A percentile compares a stretch with the other conserved stretches of the same genome.
Evolutionary conservation across 495 filamentous ascomycete genomes (phyloP).

Genomic region (Xylaria scruposa): DNA sequence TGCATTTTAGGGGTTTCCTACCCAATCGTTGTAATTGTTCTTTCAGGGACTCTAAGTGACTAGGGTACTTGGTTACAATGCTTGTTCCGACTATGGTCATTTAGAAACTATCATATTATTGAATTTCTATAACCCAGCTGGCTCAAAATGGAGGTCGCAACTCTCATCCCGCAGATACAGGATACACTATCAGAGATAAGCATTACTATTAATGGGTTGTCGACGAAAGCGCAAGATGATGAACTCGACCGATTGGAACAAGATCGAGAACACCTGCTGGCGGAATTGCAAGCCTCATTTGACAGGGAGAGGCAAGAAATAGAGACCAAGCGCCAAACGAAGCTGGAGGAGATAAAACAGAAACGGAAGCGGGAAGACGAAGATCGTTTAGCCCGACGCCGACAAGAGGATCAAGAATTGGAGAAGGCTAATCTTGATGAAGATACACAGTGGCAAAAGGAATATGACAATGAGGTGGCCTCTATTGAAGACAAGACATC

Average conservation of each 20-base stretch:
- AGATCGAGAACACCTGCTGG: conserved; percentile 36
- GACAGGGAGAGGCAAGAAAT: conserved; percentile 34
- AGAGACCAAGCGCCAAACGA: conserved; percentile 27
- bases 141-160: conserved; percentile 37
- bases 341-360: conserved; percentile 39
- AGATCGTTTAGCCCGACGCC: conserved; percentile 37
- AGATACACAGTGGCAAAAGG: conserved; percentile 34
- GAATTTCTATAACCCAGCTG: not conserved
- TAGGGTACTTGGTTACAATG: too few relatives aligned
- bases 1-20: not conserved
- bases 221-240: conserved; percentile 36
- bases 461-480: conserved; percentile 30
- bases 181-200: conserved; percentile 44
- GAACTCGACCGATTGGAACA: conserved; percentile 43
- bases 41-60: not conserved
- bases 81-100: too few relatives aligned
- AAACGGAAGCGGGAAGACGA: conserved; percentile 44
- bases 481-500: conserved; percentile 43
- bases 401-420: conserved; percentile 42
- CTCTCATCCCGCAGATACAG: conserved; percentile 45
- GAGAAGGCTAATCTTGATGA: conserved; percentile 29
- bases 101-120: not conserved
- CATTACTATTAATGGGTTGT: conserved; percentile 36
- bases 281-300: conserved; percentile 34
- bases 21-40: not conserved